These are phyloP conservation scores for Naganishia friedmannii DNA, from an alignment of 768 basidiomycete species.

Conservation along the genomic window DNA sequence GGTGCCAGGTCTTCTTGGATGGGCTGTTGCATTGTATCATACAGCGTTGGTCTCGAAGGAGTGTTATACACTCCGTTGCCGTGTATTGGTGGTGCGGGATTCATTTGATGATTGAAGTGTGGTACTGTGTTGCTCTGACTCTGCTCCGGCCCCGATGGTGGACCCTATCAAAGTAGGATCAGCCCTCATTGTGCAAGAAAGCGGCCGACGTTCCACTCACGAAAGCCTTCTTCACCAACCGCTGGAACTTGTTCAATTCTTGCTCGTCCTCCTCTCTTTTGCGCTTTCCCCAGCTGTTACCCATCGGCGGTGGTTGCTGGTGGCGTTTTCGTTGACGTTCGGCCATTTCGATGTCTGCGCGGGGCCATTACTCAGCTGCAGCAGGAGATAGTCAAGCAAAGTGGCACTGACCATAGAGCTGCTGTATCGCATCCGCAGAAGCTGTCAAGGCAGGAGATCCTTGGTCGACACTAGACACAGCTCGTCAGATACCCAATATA, in stretches of 20 bases:
- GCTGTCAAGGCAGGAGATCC: slow-evolving; percentile 1
- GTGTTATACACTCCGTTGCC: not conserved
- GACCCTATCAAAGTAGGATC: not conserved
- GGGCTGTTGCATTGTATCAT: not conserved
- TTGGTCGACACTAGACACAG: not conserved
- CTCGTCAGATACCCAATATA: not conserved
- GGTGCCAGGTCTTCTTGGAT: not conserved
- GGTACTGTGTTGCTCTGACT: not conserved
- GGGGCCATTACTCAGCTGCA: not conserved
- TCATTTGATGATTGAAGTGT: not conserved
- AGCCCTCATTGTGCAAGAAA: not conserved
- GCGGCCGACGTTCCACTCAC: not conserved
- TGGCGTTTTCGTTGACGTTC: slow-evolving; percentile 1
- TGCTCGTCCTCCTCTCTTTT: slow-evolving; percentile 14
- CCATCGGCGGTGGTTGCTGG: slow-evolving; percentile 16
- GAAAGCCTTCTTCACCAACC: slow-evolving; percentile 18
- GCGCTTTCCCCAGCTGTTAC: slow-evolving; percentile 8
- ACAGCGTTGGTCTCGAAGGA: not conserved
- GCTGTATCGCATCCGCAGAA: slow-evolving; percentile 10
- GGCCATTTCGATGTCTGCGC: slow-evolving; percentile 5
- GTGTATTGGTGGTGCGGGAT: not conserved
- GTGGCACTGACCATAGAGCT: slow-evolving; percentile 11
- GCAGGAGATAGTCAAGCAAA: not conserved
- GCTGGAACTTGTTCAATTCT: slow-evolving; percentile 18
- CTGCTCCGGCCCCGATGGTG: not conserved